Conservation (phyloP, 2,329 filamentous ascomycete species). For the Fusarium sterilihyphosum region DNA sequence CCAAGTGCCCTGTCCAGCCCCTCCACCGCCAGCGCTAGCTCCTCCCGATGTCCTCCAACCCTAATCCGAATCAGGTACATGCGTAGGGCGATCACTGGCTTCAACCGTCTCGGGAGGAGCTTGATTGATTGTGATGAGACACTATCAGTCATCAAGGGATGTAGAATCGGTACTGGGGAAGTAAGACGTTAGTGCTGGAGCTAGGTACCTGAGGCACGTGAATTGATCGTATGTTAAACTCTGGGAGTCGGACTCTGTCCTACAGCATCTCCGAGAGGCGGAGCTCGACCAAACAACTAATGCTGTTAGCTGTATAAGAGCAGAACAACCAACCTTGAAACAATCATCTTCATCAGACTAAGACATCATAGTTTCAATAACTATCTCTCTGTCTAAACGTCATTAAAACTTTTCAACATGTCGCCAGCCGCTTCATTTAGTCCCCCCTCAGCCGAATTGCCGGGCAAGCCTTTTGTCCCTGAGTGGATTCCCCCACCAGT, state of each 20-base stretch:
- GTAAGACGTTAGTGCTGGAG: too few species aligned
- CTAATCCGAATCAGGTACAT: neutral
- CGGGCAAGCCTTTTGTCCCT: constrained; percentile 54
- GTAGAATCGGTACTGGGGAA: too few species aligned
- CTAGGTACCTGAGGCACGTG: neutral
- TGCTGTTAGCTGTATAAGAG: constrained; percentile 10
- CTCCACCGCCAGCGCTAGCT: constrained; percentile 3
- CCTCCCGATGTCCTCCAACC: constrained; percentile 2
- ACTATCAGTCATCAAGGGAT: neutral
- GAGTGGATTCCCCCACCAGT: constrained; percentile 56
- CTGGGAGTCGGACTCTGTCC: neutral
- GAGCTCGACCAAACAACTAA: neutral
- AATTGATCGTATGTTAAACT: neutral
- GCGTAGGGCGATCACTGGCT: neutral
- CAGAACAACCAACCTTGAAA: neutral
- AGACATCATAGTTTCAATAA: neutral
- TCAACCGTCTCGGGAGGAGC: neutral
- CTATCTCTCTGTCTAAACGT: neutral
- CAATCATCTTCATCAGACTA: neutral
- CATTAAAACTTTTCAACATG: constrained; percentile 16
- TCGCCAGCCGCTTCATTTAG: constrained; percentile 52
- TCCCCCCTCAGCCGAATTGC: constrained; percentile 50
- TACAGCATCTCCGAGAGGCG: constrained; percentile 1
- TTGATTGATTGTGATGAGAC: neutral
- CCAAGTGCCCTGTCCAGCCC: neutral